Evolutionary conservation across 495 filamentous ascomycete species (phyloP).

Genomic region (Melanomma pulvis-pyrius): DNA sequence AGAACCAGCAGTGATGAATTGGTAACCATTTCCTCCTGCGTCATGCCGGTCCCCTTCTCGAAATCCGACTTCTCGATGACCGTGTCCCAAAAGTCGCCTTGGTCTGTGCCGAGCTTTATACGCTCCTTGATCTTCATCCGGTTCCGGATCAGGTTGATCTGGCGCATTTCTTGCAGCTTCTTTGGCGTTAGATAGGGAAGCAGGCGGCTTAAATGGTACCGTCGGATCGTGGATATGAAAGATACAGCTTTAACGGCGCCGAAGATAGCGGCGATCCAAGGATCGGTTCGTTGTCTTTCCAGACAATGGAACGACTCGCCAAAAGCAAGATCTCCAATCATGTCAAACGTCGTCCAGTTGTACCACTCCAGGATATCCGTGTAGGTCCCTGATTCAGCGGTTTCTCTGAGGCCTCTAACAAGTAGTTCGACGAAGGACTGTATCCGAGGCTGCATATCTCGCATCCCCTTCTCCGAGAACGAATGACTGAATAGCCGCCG

Average conservation of each 20-base stretch:
- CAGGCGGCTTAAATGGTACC: not conserved
- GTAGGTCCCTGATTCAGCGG: not conserved
- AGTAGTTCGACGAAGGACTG: conserved; percentile 48
- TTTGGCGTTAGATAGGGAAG: conserved; percentile 6
- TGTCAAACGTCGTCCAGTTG: conserved; percentile 64
- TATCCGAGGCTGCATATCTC: conserved; percentile 54
- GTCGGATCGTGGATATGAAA: not conserved
- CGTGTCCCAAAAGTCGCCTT: conserved; percentile 27
- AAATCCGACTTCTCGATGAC: conserved; percentile 14
- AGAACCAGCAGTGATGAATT: conserved; percentile 22
- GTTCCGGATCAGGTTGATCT: conserved; percentile 10
- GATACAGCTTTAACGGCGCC: conserved; percentile 30
- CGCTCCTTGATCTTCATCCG: conserved; percentile 36
- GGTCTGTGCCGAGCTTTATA: conserved; percentile 30
- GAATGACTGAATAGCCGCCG: conserved; percentile 53
- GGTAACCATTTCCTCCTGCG: conserved; percentile 14
- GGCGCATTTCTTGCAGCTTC: not conserved
- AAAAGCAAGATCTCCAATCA: conserved; percentile 64
- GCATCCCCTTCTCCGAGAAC: conserved; percentile 53
- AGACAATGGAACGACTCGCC: conserved; percentile 62
- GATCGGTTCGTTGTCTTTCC: conserved; percentile 52
- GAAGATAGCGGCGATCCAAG: conserved; percentile 59
- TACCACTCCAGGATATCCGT: conserved; percentile 59
- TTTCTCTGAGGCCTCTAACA: conserved; percentile 38
- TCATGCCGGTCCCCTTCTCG: conserved; percentile 31